Evolutionary conservation across 805 yeast species (phyloP).

Genomic region (Candida boidinii): DNA sequence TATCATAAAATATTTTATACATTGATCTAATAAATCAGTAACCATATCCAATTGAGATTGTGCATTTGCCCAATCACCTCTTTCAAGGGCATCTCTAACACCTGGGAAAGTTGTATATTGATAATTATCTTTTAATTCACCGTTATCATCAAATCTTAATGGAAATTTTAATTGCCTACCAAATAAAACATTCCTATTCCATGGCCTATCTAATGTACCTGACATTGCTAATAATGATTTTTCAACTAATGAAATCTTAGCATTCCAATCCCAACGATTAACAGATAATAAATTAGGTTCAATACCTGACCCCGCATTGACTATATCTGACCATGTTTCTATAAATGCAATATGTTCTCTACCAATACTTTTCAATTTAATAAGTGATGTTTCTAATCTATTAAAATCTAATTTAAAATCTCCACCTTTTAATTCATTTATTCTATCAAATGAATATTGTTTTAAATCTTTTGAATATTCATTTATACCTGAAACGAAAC

Average conservation of each 20-base stretch:
- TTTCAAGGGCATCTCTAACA: slow-evolving; percentile 57
- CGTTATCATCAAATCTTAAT: slow-evolving; percentile 17
- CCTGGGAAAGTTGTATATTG: slow-evolving; percentile 68
- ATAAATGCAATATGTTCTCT: slow-evolving; percentile 45
- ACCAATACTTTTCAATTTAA: slow-evolving; percentile 35
- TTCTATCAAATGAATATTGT: slow-evolving; percentile 21
- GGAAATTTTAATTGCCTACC: slow-evolving; percentile 65
- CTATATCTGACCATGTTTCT: slow-evolving; percentile 54
- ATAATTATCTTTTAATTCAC: slow-evolving; percentile 21
- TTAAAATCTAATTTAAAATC: slow-evolving; percentile 15
- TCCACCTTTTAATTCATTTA: neutral
- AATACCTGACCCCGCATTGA: slow-evolving; percentile 42
- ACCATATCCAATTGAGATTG: slow-evolving; percentile 42
- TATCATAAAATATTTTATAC: slow-evolving; percentile 11
- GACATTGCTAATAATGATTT: slow-evolving; percentile 38
- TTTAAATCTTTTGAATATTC: slow-evolving; percentile 39
- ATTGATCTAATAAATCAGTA: slow-evolving; percentile 25
- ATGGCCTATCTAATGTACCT: slow-evolving; percentile 44
- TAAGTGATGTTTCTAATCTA: slow-evolving; percentile 18
- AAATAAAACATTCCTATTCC: slow-evolving; percentile 58
- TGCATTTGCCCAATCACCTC: slow-evolving; percentile 41
- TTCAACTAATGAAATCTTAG: slow-evolving; percentile 49
- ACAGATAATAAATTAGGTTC: slow-evolving; percentile 70
- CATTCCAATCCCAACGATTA: slow-evolving; percentile 76
- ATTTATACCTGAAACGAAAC: slow-evolving; percentile 35